Conservation (phyloP, 495 filamentous ascomycete genomes). For the Trichoderma virens region DNA sequence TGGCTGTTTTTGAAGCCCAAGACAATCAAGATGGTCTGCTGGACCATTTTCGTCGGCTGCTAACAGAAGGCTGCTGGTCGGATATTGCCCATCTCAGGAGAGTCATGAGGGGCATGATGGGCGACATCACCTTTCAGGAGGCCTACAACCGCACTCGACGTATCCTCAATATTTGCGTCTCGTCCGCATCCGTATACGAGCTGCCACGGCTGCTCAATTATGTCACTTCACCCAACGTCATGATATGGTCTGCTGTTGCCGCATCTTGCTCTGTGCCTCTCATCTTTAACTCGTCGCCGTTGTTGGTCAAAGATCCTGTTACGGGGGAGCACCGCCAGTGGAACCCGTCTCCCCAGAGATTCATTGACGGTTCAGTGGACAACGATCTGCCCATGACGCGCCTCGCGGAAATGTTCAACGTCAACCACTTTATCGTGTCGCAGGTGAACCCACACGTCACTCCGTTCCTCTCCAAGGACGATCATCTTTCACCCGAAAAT, state of each 20-base stretch:
- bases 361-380: slow-evolving; percentile 91
- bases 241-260: slow-evolving; percentile 94
- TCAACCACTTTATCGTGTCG: slow-evolving; percentile 96
- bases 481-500: slow-evolving; percentile 37
- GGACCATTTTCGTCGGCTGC: slow-evolving; percentile 61
- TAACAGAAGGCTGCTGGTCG: slow-evolving; percentile 75
- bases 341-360: slow-evolving; percentile 75
- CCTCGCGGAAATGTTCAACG: slow-evolving; percentile 92
- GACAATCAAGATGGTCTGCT: slow-evolving; percentile 61
- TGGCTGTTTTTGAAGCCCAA: slow-evolving; percentile 74
- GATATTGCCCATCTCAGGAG: slow-evolving; percentile 72
- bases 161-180: slow-evolving; percentile 90
- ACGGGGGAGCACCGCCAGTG: slow-evolving; percentile 73
- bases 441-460: slow-evolving; percentile 94
- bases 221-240: slow-evolving; percentile 83
- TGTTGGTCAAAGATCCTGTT: slow-evolving; percentile 78
- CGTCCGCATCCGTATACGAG: slow-evolving; percentile 78
- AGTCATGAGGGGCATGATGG: slow-evolving; percentile 72
- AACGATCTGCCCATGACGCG: slow-evolving; percentile 90
- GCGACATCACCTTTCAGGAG: slow-evolving; percentile 90
- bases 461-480: slow-evolving; percentile 72
- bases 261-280: slow-evolving; percentile 90
- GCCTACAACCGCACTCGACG: slow-evolving; percentile 86
- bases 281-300: slow-evolving; percentile 66
- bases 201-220: slow-evolving; percentile 84